These are phyloP conservation scores for Breynia disticha DNA, from an alignment of 441 rosid species.

Conservation along the genomic window DNA sequence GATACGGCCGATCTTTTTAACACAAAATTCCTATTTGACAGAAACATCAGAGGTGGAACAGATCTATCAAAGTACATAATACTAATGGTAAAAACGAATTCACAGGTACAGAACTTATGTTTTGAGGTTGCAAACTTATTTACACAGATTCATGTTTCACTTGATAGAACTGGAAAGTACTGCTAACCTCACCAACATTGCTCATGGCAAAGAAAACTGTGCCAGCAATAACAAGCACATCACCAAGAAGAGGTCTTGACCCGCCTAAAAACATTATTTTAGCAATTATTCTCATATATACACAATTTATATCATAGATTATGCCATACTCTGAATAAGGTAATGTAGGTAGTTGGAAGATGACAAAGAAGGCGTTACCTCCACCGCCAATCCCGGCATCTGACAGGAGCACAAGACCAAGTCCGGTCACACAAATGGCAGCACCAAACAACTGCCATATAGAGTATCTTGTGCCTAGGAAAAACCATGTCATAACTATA, in stretches of 20 bases:
- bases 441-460: conserved; percentile 46
- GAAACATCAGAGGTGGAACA: conserved; percentile 3
- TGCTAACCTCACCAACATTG: conserved; percentile 55
- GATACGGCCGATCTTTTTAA: conserved; percentile 40
- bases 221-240: conserved; percentile 37
- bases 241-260: conserved; percentile 52
- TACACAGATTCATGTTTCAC: no score
- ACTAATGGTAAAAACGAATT: neutral
- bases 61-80: neutral
- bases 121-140: no score
- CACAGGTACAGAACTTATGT: no score
- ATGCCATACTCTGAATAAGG: no score
- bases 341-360: neutral
- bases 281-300: no score
- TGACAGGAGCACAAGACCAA: conserved; percentile 49
- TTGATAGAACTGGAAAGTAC: neutral
- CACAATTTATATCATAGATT: neutral
- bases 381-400: conserved; percentile 50
- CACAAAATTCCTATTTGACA: conserved; percentile 40
- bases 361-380: conserved; percentile 25
- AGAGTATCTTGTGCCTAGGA: conserved; percentile 49
- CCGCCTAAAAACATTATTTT: conserved; percentile 30
- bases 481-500: conserved; percentile 42
- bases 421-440: conserved; percentile 41
- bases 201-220: conserved; percentile 49